Evolutionary conservation across 352 stramenopile species (phyloP), one percentile per base, ranked within the genome.

Genomic region (Phytophthora cajani): DNA sequence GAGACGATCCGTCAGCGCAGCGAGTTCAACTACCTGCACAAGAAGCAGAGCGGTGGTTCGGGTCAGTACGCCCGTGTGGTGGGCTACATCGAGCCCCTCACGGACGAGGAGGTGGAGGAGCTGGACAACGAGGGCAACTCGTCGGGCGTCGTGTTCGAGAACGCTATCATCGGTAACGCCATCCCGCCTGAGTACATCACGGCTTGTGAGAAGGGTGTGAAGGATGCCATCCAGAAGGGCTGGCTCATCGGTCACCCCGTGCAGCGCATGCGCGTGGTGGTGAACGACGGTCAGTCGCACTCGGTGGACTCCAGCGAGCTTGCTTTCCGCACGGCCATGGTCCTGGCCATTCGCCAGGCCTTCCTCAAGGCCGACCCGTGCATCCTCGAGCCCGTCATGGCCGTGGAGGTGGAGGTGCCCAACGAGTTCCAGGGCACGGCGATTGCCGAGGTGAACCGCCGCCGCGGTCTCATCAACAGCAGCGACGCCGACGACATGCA

Each of bases 11-110:
- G 83, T 33, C 68, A 83, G 51, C 92, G 92, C 42, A 88, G 89
- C 59, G 87, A 98, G 58, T 99, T 99, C 81, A 98, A 99, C 85
- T 99, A 99, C 83, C 72, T 99, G 54, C 98, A 99, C 89, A 99
- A 99, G 79, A 99, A 99, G 77, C 98, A 99, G 85, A 98, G 95
- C 44, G 98, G 98, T 76, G 98, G 98, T 57, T 92, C 91, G 49
- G 98, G 98, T 44, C 98, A 99, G 81, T 99, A 98, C 80, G 92
- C 88, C 21, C 89, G 92, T 68, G 97, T 99, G 49, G 96, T 98
- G 57, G 98, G 98, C 52, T 99, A 99, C 86, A 89, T 99, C 69
- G 98, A 99, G 80, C 97, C 97, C 2, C 85, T 99, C 46, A 84
- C 89, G 23, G 92, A 94, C 25, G 62, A 74, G 27, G 89, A 96